Base-by-base conservation (phyloP, 805 yeast species). In the Saccharomyces kudriavzevii region DNA sequence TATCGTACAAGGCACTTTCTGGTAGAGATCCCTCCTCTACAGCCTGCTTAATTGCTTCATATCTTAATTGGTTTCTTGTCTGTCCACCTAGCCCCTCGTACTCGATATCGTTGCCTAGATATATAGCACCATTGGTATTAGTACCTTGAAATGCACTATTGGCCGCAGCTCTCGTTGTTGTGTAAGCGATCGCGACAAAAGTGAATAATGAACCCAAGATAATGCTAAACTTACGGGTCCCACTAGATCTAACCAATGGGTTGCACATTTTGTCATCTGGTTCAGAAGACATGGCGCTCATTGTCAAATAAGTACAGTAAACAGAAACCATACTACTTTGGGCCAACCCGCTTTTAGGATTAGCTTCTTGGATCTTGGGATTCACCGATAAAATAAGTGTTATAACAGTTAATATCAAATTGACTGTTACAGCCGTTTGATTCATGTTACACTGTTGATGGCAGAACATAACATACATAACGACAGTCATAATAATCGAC, bases 1-100 rank as follows among this genome's bases (percentile, higher is more conserved):
- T 79, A 60, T 92, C 96, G 49, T 78, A 77, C 29, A 94, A 76
- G 0, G 97, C 99, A 59, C 96, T 85, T 60, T 86, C 96, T 0
- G 99, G 99, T 54, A 94, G 76, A 3, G 96, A 83, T 0, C 99
- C 99, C 63, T 88, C 95, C 53, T 87, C 91, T n/a, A 94, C 96
- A 0, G 99, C 99, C 64, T 90, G 94, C 59, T 85, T 80, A 43
- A 94, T 80, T 0, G 97, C 97, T 64, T 88, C 90, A 56, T 84
- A 77, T 57, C 99, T 77, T 85, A 90, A 80, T 58, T 85, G 89
- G 56, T 79, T 80, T 58, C 91, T 70, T 13, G 68, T 66, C 9
- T 72, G 70, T 59, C 65, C 63, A 56, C 73, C 65, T 49, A 72
- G 69, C n/a, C 80, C 77, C 55, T 74, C 78, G 60, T 75, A 74